Evolutionary conservation across 768 basidiomycete genomes (phyloP).

Genomic region (Baorangia bicolor): DNA sequence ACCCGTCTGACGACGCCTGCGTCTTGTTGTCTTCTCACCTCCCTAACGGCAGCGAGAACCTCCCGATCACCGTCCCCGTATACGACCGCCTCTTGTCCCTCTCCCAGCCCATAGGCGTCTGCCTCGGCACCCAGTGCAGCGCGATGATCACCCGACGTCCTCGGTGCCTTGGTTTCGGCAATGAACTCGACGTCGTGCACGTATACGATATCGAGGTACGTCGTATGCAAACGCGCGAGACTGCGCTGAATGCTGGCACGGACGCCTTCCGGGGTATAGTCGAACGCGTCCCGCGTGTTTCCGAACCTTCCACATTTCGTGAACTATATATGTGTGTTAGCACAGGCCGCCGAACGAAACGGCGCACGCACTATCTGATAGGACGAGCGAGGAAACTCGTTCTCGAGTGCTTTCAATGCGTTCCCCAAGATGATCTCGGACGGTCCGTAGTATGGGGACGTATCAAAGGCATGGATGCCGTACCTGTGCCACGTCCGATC

Average conservation of each 20-base stretch:
- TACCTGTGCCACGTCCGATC: constrained; percentile 48
- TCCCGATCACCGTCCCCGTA: constrained; percentile 70
- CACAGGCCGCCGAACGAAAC: neutral
- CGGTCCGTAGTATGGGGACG: constrained; percentile 75
- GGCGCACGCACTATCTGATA: constrained; percentile 60
- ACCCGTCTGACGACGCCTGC: constrained; percentile 72
- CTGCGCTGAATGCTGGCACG: constrained; percentile 66
- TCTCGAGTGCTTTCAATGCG: constrained; percentile 53
- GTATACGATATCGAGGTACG: constrained; percentile 78
- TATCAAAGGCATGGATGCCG: constrained; percentile 81
- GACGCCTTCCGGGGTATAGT: constrained; percentile 69
- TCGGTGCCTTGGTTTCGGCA: constrained; percentile 49
- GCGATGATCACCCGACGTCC: constrained; percentile 53
- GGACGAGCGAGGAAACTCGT: constrained; percentile 74
- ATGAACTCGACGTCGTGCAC: constrained; percentile 86
- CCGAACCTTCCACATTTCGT: constrained; percentile 88
- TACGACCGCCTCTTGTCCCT: constrained; percentile 55
- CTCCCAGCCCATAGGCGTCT: constrained; percentile 61
- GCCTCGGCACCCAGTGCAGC: constrained; percentile 53
- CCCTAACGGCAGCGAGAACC: constrained; percentile 64
- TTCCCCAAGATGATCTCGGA: constrained; percentile 78
- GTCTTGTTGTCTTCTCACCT: constrained; percentile 64
- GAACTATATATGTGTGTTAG: constrained; percentile 46
- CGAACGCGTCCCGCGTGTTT: constrained; percentile 48
- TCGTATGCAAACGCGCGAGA: constrained; percentile 65